Base-by-base conservation (phyloP, 345 rosid species). In the Arabidopsis thaliana region DNA sequence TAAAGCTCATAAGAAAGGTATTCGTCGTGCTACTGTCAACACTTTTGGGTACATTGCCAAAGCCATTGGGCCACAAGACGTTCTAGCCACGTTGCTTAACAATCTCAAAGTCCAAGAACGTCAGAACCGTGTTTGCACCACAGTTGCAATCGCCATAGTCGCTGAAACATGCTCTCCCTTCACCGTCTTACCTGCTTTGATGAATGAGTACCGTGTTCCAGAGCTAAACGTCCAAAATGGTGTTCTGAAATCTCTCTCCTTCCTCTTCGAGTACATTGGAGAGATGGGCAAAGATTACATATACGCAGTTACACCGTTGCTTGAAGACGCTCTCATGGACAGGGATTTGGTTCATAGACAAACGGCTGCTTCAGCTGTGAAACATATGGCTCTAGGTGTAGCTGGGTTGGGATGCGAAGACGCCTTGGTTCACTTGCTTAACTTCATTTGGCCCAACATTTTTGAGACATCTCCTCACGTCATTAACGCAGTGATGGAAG, bases 61-160 rank as follows among this genome's bases (percentile, higher is more conserved):
- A 83, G 99, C 99, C 79, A 96, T 96, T 77, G 99, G 99, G 6
- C 99, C 99, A 5, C 99, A 96, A 56, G 99, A 96, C 84, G 99
- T 96, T 42, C 75, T 96, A 65, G 99, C 98, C 16, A 96, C 99
- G 14, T 85, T 96, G 10, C 75, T 96, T 79, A 96, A 96, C 83
- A 96, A 96, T 78, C 97, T 96, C 60, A 96, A 93, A 88, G 99
- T 96, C 67, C 99, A 96, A 83, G 99, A 96, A 76, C 90, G 98
- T 10, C 99, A 93, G 81, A 96, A 96, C 72, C 99, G 99, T 83
- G 99, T 95, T 28, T 93, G 99, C 82, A 96, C 99, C n/a, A 96
- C 99, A 3, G 98, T 93, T 6, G 98, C 98, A 10, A 91, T 96
- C 8, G 97, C 99, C 32, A 95, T 92, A 50, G 99, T 96, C 33